phyloP scores from a whole-genome alignment of 2,329 filamentous ascomycete genomes.

The Acephala macrosclerotiorum region DNA sequence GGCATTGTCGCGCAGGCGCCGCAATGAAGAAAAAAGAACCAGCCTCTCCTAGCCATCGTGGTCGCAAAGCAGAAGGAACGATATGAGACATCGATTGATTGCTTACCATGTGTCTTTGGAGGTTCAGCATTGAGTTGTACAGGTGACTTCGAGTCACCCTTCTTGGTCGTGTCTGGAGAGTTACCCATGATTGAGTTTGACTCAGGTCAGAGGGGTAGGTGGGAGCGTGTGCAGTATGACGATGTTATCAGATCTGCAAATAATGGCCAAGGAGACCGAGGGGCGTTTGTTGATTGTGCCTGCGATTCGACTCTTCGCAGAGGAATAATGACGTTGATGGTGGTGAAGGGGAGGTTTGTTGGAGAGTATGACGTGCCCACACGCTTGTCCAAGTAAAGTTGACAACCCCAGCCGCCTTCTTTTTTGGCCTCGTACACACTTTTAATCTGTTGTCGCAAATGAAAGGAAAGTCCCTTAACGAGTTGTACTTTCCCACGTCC shows the following conservation, averaged over 20 bases:
- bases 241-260: slow-evolving; percentile 10
- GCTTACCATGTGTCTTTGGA: slow-evolving; percentile 35
- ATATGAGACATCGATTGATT: neutral
- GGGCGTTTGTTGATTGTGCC: neutral
- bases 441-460: neutral
- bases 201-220: slow-evolving; percentile 9
- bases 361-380: neutral
- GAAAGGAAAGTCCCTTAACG: neutral
- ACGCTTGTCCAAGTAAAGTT: neutral
- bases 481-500: neutral
- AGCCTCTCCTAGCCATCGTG: neutral
- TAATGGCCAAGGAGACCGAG: neutral
- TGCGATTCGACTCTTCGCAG: neutral
- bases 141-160: slow-evolving; percentile 36
- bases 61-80: slow-evolving; percentile 1
- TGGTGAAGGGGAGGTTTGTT: neutral
- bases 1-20: neutral
- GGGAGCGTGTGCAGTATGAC: slow-evolving; percentile 6
- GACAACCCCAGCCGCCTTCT: neutral
- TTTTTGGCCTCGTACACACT: neutral
- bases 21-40: neutral
- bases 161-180: slow-evolving; percentile 36
- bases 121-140: slow-evolving; percentile 34
- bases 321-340: neutral
- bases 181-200: slow-evolving; percentile 38